phyloP scores from a whole-genome alignment of 1,284 basidiomycete genomes.

The Ceratobasidium sp. region DNA sequence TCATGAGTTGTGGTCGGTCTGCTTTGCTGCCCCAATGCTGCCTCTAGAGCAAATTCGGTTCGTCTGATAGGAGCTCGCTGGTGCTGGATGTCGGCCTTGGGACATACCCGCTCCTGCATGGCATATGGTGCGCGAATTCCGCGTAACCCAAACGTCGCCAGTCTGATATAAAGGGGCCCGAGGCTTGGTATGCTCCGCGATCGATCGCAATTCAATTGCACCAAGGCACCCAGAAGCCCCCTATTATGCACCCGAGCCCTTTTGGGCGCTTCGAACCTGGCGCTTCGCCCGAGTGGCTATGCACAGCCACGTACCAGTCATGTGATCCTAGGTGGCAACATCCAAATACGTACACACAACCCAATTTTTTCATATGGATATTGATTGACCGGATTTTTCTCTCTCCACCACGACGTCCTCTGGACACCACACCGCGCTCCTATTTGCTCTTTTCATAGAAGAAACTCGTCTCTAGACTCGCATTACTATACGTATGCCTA shows the following conservation, averaged over 20 bases:
- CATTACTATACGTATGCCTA: constrained; percentile 38
- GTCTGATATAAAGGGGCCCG: background rate
- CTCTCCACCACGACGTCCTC: constrained; percentile 38
- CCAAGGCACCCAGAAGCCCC: constrained; percentile 2
- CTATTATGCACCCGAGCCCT: background rate
- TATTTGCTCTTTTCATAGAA: constrained; percentile 16
- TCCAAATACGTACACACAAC: constrained; percentile 21
- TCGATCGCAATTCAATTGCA: background rate
- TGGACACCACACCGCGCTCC: constrained; percentile 21
- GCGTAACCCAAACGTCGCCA: background rate
- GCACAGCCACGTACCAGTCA: constrained; percentile 15
- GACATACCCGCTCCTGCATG: background rate
- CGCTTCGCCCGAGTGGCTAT: background rate
- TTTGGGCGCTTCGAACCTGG: too few species aligned
- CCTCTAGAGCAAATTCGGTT: background rate
- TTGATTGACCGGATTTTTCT: background rate
- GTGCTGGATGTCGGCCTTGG: background rate
- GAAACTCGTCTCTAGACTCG: constrained; percentile 22
- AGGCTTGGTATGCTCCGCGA: background rate
- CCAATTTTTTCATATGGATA: constrained; percentile 39
- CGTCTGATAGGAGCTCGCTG: background rate
- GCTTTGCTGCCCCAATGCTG: too few species aligned
- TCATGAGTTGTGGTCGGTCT: too few species aligned
- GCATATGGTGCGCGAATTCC: constrained; percentile 5
- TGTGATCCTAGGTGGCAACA: background rate